Evolutionary conservation across 2,329 filamentous ascomycete genomes (phyloP).

Genomic region (Aspergillus spinulosporus): DNA sequence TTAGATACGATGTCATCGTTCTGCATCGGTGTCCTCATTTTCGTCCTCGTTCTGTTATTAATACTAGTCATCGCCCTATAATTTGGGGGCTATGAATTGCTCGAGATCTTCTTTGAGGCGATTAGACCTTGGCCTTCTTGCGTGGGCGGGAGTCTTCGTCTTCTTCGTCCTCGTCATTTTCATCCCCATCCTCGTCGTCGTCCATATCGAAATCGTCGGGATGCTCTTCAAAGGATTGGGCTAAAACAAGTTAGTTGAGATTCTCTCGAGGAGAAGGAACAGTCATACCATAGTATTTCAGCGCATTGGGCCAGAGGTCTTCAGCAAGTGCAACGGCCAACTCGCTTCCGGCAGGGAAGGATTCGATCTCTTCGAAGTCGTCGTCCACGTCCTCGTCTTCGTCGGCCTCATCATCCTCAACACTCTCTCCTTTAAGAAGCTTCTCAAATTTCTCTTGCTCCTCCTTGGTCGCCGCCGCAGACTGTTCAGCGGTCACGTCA

Average conservation of each 20-base stretch:
- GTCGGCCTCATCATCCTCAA: slow-evolving; percentile 46
- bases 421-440: slow-evolving; percentile 52
- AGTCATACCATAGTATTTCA: slow-evolving; percentile 83
- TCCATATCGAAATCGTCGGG: slow-evolving; percentile 73
- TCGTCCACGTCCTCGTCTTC: slow-evolving; percentile 59
- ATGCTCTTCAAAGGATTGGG: slow-evolving; percentile 68
- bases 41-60: slow-evolving; percentile 82
- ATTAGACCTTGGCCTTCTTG: slow-evolving; percentile 44
- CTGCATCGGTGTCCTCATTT: slow-evolving; percentile 85
- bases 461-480: slow-evolving; percentile 59
- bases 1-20: slow-evolving; percentile 74
- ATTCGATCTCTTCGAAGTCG: slow-evolving; percentile 70
- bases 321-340: slow-evolving; percentile 78
- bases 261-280: background rate
- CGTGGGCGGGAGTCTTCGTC: slow-evolving; percentile 52
- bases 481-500: slow-evolving; percentile 72
- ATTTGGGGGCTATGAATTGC: slow-evolving; percentile 16
- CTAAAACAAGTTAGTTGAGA: slow-evolving; percentile 48
- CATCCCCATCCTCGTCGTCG: slow-evolving; percentile 52
- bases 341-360: slow-evolving; percentile 85
- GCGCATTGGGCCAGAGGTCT: slow-evolving; percentile 83
- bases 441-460: slow-evolving; percentile 60
- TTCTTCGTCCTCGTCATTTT: slow-evolving; percentile 47
- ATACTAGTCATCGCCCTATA: slow-evolving; percentile 68
- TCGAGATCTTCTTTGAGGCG: slow-evolving; percentile 6